Evolutionary conservation across 1,284 basidiomycete genomes (phyloP).

Genomic region (Grifola frondosa): DNA sequence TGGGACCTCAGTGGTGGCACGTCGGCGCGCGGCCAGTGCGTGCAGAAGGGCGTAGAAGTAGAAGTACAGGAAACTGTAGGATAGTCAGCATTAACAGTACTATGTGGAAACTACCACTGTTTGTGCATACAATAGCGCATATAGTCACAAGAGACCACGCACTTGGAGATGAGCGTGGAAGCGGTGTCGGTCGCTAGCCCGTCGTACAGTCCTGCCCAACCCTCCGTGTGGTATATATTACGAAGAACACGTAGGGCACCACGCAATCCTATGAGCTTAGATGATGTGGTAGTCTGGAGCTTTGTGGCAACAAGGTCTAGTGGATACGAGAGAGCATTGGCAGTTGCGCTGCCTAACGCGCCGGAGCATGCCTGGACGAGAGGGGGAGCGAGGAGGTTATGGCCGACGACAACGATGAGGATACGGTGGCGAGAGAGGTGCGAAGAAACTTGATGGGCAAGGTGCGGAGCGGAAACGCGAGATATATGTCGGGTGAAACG

Average conservation of each 20-base stretch:
- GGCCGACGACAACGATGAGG: conserved; percentile 35
- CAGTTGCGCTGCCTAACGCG: conserved; percentile 51
- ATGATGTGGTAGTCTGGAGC: conserved; percentile 35
- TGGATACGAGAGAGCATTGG: conserved; percentile 52
- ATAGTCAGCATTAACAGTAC: too few species aligned
- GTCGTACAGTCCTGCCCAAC: conserved; percentile 46
- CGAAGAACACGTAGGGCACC: conserved; percentile 38
- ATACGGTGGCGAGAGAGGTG: too few species aligned
- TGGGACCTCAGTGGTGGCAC: conserved; percentile 2
- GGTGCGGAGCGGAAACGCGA: too few species aligned
- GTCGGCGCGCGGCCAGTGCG: conserved; percentile 22
- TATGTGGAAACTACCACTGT: too few species aligned
- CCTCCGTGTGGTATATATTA: conserved; percentile 39
- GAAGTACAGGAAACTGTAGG: conserved; percentile 42
- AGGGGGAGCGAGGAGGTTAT: conserved; percentile 61
- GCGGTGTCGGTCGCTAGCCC: conserved; percentile 50
- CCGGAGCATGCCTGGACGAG: conserved; percentile 57
- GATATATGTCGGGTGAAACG: too few species aligned
- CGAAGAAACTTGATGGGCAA: too few species aligned
- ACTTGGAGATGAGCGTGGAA: conserved; percentile 56
- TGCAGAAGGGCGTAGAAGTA: conserved; percentile 36
- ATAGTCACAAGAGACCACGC: conserved; percentile 13
- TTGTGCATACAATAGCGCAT: too few species aligned
- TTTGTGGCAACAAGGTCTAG: conserved; percentile 54
- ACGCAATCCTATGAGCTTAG: conserved; percentile 32